These are phyloP conservation scores for Sordaria brevicollis DNA, from an alignment of 495 filamentous ascomycete genomes.

Conservation along the genomic window DNA sequence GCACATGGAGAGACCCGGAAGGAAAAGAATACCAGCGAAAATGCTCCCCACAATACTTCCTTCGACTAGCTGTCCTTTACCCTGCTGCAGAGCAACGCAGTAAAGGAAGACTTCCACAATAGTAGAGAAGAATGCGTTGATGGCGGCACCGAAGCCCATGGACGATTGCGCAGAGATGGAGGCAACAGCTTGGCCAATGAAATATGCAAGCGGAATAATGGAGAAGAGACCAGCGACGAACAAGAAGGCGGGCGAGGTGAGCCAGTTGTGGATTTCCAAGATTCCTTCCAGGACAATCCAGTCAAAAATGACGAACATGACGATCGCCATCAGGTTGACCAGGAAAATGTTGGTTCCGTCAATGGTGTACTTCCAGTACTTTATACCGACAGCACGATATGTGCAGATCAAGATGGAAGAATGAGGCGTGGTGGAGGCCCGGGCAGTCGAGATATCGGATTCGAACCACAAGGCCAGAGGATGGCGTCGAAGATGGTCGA, in stretches of 20 bases:
- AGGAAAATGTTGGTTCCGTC: constrained; percentile 98
- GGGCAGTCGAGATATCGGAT: constrained; percentile 66
- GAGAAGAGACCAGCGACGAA: constrained; percentile 80
- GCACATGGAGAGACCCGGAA: constrained; percentile 97
- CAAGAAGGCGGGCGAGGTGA: constrained; percentile 74
- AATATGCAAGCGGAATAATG: constrained; percentile 96
- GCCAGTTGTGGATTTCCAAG: constrained; percentile 53
- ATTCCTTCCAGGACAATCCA: constrained; percentile 63
- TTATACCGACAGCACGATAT: constrained; percentile 84
- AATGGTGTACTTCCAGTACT: constrained; percentile 99
- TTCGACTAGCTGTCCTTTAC: constrained; percentile 88
- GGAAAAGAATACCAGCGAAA: constrained; percentile 90
- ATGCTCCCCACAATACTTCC: constrained; percentile 97
- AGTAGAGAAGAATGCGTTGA: constrained; percentile 99
- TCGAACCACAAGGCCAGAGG: constrained; percentile 90
- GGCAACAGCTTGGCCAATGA: constrained; percentile 98
- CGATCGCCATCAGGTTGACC: constrained; percentile 88
- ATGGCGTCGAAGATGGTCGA: constrained; percentile 86
- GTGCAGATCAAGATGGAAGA: constrained; percentile 92
- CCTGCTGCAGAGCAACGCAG: constrained; percentile 85
- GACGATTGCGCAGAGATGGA: constrained; percentile 97
- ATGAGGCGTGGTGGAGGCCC: constrained; percentile 55
- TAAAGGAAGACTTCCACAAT: constrained; percentile 98
- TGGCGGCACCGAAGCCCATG: constrained; percentile 98
- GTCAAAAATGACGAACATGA: constrained; percentile 87